Conservation (phyloP, 768 basidiomycete genomes). For the Tricholoma saponaceum region DNA sequence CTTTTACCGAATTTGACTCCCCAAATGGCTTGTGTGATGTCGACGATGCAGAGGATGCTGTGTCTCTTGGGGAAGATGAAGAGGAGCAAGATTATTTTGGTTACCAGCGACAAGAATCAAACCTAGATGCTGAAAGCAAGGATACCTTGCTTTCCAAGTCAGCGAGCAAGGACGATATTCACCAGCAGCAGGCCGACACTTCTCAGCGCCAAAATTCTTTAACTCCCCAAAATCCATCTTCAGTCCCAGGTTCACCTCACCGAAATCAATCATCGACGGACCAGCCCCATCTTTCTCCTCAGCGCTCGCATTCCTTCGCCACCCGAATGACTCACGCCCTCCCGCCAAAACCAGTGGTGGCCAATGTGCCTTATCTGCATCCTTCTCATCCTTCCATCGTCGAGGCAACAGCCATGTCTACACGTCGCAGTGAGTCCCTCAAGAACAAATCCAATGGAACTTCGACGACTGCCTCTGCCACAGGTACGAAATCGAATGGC, state of each 20-base stretch:
- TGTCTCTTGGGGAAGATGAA: constrained; percentile 72
- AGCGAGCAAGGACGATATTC: background rate
- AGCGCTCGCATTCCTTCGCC: constrained; percentile 21
- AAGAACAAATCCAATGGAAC: constrained; percentile 29
- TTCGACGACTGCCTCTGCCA: constrained; percentile 21
- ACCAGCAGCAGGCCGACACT: constrained; percentile 3
- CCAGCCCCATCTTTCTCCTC: constrained; percentile 15
- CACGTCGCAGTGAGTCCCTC: constrained; percentile 35
- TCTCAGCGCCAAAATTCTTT: constrained; percentile 10
- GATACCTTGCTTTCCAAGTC: background rate
- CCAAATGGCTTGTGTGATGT: constrained; percentile 30
- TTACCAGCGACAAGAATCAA: constrained; percentile 18
- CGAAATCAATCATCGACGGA: constrained; percentile 7
- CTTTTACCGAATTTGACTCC: constrained; percentile 16
- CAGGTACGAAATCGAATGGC: constrained; percentile 16
- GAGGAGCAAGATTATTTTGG: constrained; percentile 55
- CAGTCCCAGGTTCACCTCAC: constrained; percentile 12
- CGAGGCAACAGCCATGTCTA: constrained; percentile 60
- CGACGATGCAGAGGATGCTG: constrained; percentile 52
- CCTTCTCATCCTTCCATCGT: constrained; percentile 57
- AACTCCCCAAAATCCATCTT: constrained; percentile 8
- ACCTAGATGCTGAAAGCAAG: background rate
- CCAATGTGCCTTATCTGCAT: constrained; percentile 47
- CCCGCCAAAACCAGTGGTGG: constrained; percentile 60
- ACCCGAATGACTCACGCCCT: constrained; percentile 59